Base-by-base conservation (phyloP, 306 rosid genomes). In the Acmispon strigosus region DNA sequence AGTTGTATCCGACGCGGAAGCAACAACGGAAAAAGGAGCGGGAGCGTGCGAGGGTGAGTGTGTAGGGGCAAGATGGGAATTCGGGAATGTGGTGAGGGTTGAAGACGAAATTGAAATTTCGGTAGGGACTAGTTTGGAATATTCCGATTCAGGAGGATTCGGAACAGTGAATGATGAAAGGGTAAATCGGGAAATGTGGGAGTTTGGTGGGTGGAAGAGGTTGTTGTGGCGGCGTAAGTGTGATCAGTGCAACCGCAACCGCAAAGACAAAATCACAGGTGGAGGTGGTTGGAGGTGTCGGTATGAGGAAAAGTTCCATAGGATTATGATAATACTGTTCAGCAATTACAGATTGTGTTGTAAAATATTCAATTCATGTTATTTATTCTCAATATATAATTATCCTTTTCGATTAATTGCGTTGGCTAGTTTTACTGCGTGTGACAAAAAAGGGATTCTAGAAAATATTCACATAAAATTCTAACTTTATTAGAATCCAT, bases 171-270 rank as follows among this genome's bases (percentile, higher is more conserved):
- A 18, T 9, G 29, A 2, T 39, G 77, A 0, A 45, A 54, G 85
- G 85, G 73, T 27, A 77, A 55, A 66, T 24, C 19, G 69, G 80
- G 87, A 70, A 82, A 69, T 70, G 20, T 1, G 45, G 22, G 67
- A 45, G 10, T 55, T 24, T 6, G 78, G 65, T 56, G 69, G 73
- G 62, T 20, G 65, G 22, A 50, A 41, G 10, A 55, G 45, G 17
- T 72, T 20, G 73, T 80, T 50, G 78, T 10, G 64, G 76, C 57
- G 52, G 80, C 43, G 53, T 10, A 14, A 18, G 58, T 8, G 71
- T 65, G 58, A 67, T 18, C 14, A 50, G 68, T 18, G 32, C 27
- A 60, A 39, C 70, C 53, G 62, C 24, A 45, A 56, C 79, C 60
- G 73, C 2, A 47, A 8, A 61, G 45, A 34, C 8, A n/a, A 15